Conservation (phyloP, 2,329 filamentous ascomycete genomes). For the Pleomassaria siparia region DNA sequence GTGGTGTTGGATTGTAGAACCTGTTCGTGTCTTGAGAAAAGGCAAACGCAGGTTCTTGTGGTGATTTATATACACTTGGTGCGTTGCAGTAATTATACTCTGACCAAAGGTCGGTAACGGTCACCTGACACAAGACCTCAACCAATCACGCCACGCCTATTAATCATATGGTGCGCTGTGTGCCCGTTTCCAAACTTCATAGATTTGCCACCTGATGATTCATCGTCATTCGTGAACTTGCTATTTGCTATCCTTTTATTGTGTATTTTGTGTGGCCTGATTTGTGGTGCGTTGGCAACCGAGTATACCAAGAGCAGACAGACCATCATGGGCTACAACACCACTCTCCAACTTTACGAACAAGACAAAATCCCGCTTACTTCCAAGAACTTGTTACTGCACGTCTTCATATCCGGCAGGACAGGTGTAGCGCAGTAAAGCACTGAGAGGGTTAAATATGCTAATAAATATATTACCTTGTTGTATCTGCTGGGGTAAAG, state of each 20-base stretch:
- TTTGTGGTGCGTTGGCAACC: not conserved
- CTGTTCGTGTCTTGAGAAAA: not conserved
- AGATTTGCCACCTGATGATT: not conserved
- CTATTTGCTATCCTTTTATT: not conserved
- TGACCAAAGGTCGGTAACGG: not conserved
- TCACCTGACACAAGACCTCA: not conserved
- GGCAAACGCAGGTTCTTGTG: not conserved
- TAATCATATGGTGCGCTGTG: not conserved
- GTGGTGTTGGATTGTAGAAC: not conserved
- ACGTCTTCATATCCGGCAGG: too few relatives aligned
- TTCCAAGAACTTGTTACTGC: too few relatives aligned
- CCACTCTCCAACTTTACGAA: too few relatives aligned
- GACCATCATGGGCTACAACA: too few relatives aligned
- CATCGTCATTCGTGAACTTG: not conserved
- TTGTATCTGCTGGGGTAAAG: too few relatives aligned
- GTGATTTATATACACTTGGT: not conserved
- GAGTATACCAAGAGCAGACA: not conserved
- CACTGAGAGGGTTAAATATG: too few relatives aligned
- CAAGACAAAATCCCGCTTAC: too few relatives aligned
- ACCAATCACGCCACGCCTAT: not conserved
- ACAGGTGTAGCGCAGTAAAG: too few relatives aligned
- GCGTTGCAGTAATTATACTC: too few relatives aligned
- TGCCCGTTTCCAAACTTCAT: not conserved
- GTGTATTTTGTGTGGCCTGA: not conserved
- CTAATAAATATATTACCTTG: too few relatives aligned